A percentile compares a stretch with the other conserved stretches of the same genome.
Conservation (phyloP, 1,139 yeast genomes). For the Yamadazyma sp. region DNA sequence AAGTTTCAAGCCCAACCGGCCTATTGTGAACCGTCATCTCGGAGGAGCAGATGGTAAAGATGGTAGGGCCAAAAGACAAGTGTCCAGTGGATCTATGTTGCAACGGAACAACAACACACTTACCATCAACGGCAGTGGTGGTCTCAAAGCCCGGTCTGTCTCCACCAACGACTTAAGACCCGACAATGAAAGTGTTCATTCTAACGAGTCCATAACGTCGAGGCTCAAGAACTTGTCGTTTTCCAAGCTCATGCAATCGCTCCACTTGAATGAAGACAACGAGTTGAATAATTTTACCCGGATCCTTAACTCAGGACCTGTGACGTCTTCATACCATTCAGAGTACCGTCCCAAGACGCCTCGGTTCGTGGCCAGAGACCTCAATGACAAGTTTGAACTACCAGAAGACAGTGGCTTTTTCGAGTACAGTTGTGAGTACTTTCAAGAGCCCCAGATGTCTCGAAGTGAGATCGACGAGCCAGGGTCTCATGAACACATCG, state of each 20-base stretch:
- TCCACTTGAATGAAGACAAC: conserved; percentile 44
- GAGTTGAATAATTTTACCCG: conserved; percentile 39
- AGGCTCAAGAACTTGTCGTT: conserved; percentile 41
- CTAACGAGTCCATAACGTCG: conserved; percentile 36
- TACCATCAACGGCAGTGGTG: conserved; percentile 26
- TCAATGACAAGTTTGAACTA: conserved; percentile 36
- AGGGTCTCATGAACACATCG: conserved; percentile 83
- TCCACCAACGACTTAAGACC: conserved; percentile 25
- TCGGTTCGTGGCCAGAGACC: conserved; percentile 44
- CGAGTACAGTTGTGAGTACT: conserved; percentile 87
- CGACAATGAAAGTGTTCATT: conserved; percentile 19
- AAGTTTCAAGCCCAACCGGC: conserved; percentile 36
- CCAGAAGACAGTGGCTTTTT: conserved; percentile 77
- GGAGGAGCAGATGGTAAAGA: conserved; percentile 7
- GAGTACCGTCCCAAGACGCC: conserved; percentile 54
- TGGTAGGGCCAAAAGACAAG: conserved; percentile 25
- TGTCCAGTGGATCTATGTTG: conserved; percentile 32
- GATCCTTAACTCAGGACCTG: conserved; percentile 41
- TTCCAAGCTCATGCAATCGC: conserved; percentile 42
- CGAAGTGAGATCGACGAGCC: conserved; percentile 87
- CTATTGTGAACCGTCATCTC: conserved; percentile 31
- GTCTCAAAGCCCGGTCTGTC: conserved; percentile 29
- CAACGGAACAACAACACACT: conserved; percentile 30
- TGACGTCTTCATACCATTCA: conserved; percentile 49
- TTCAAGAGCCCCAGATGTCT: conserved; percentile 95